These are phyloP conservation scores for Phanerodontia chrysosporium DNA, from an alignment of 768 basidiomycete species.

Conservation along the genomic window DNA sequence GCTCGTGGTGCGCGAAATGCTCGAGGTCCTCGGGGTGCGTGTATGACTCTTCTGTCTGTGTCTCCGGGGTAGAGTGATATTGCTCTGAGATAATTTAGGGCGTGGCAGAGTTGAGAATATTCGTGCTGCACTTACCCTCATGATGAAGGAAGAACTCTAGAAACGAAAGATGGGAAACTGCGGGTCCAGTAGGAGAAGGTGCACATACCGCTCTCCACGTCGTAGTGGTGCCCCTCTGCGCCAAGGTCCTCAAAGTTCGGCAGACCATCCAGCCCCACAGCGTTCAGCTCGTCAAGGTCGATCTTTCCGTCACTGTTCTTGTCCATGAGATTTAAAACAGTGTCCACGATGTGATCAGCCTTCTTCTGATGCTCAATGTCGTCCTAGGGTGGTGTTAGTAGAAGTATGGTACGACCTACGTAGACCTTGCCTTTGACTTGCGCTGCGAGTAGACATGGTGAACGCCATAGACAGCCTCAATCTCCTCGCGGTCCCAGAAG, in stretches of 20 bases:
- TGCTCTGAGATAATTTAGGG: constrained; percentile 49
- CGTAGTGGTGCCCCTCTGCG: constrained; percentile 92
- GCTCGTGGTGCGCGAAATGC: constrained; percentile 86
- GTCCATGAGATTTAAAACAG: constrained; percentile 70
- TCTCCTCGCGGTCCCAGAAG: constrained; percentile 78
- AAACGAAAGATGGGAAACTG: background rate
- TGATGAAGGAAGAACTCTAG: constrained; percentile 94
- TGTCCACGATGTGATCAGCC: constrained; percentile 70
- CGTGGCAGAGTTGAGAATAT: background rate
- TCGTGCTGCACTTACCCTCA: constrained; percentile 56
- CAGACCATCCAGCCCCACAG: constrained; percentile 67
- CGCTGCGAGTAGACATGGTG: constrained; percentile 88
- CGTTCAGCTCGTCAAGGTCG: constrained; percentile 64
- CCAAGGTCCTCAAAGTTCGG: constrained; percentile 83
- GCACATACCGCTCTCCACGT: constrained; percentile 77
- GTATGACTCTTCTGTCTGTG: constrained; percentile 94
- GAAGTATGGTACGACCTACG: too few species aligned
- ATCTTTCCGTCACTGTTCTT: constrained; percentile 69
- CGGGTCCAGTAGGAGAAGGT: background rate
- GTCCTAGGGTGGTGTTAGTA: constrained; percentile 38
- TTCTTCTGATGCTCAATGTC: constrained; percentile 78
- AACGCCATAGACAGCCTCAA: constrained; percentile 94
- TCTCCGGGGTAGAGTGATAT: constrained; percentile 94
- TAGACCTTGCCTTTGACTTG: constrained; percentile 57
- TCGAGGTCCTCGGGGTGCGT: constrained; percentile 90